A percentile compares a stretch with the other conserved stretches of the same genome.
Conservation (phyloP, 1,139 yeast genomes). For the Protomyces macrosporus region DNA sequence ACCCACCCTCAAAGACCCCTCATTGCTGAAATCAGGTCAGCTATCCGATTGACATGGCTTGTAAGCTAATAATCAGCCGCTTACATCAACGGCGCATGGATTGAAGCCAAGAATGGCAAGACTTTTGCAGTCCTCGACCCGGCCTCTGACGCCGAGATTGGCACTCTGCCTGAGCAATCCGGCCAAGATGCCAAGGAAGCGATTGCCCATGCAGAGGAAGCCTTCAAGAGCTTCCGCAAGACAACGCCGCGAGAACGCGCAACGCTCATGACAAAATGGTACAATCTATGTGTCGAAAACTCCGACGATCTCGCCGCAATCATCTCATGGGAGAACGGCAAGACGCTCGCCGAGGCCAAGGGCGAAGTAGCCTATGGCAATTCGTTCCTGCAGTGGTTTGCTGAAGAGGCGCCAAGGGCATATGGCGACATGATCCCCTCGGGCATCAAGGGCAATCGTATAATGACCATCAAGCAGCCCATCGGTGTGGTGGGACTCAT, state of each 20-base stretch:
- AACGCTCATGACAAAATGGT: constrained; percentile 58
- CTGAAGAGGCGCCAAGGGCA: constrained; percentile 77
- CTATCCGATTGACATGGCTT: neutral
- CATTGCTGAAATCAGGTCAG: neutral
- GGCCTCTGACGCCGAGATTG: constrained; percentile 57
- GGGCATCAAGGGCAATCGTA: constrained; percentile 50
- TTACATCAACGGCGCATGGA: constrained; percentile 69
- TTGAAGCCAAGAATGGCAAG: constrained; percentile 47
- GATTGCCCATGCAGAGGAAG: constrained; percentile 55
- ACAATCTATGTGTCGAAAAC: constrained; percentile 59
- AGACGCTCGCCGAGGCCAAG: constrained; percentile 67
- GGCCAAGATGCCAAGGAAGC: constrained; percentile 46
- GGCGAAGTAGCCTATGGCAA: constrained; percentile 79
- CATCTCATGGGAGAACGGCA: constrained; percentile 78
- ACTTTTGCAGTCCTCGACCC: constrained; percentile 71
- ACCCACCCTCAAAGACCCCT: neutral
- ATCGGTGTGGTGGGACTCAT: constrained; percentile 68
- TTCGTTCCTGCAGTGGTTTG: constrained; percentile 78
- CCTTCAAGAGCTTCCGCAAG: constrained; percentile 56
- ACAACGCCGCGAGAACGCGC: constrained; percentile 66
- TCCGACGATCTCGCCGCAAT: constrained; percentile 68
- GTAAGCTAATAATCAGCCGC: constrained; percentile 37
- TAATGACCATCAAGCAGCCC: constrained; percentile 42
- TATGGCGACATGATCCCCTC: constrained; percentile 73
- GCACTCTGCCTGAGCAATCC: constrained; percentile 53